Evolutionary conservation across 805 yeast genomes (phyloP), one percentile per base, ranked within the genome.

Genomic region (Kuraishia floccosa): DNA sequence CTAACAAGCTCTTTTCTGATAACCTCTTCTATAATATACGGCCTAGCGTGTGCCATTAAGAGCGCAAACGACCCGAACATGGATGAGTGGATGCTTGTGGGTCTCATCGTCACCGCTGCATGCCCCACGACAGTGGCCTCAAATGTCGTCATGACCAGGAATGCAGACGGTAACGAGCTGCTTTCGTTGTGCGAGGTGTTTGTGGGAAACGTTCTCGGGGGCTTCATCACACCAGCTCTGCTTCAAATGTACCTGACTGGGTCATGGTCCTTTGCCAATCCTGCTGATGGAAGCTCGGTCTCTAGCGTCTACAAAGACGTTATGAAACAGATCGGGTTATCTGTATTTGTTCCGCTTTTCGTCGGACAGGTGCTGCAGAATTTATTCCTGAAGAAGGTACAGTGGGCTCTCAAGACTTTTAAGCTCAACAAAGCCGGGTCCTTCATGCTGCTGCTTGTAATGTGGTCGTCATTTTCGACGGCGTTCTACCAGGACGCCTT

Each of bases 51-150:
- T 33, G 94, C 81, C 0, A 74, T 84, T 17, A 65, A 65, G 37
- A 60, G 60, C 4, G 72, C 91, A 0, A 37, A 68, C 37, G 65
- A 82, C 45, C 51, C 56, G 1, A 48, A 57, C 11, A 82, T 85
- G 22, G 77, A 76, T 41, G 65, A 69, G 21, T 84, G 91, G 85
- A 67, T 84, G 42, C 57, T 86, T 13, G 80, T 80, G 10, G 96
- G 96, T 1, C 54, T 86, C 36, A 71, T 86, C 14, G 80, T 84
- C 28, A 81, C 94, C 2, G 82, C 83, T 19, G 70, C 89, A 9
- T 82, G 93, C 50, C 96, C 96, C 17, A 86, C 96, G 7, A 86
- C 96, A 0, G 94, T 86, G 13, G 74, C 87, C 0, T 85, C 95
- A 2, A 86, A 86, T 49, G 95, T 86, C 20, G 87, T 86, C 18